phyloP scores from a whole-genome alignment of 306 rosid species.

The Gastrolobium bilobum region DNA sequence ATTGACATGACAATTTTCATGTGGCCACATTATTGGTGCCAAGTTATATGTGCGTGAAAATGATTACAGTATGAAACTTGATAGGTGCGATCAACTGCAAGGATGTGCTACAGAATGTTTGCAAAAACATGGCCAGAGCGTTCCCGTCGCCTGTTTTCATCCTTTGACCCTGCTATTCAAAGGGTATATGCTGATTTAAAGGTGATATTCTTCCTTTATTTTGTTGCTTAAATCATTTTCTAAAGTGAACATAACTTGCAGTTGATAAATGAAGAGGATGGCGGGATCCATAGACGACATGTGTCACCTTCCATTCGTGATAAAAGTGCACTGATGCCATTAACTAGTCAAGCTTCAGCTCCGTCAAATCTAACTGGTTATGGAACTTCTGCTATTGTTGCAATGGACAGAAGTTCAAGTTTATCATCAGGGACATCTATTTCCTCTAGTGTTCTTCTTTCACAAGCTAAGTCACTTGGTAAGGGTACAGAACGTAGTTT shows the following conservation, averaged over 20 bases:
- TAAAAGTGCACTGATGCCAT: slow-evolving; percentile 70
- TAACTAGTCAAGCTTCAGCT: slow-evolving; percentile 72
- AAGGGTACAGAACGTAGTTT: slow-evolving; percentile 88
- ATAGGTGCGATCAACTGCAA: slow-evolving; percentile 96
- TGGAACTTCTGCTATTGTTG: slow-evolving; percentile 99
- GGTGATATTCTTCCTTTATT: slow-evolving; percentile 45
- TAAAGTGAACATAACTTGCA: slow-evolving; percentile 53
- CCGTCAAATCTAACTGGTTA: slow-evolving; percentile 84
- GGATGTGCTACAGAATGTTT: slow-evolving; percentile 97
- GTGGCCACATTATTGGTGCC: slow-evolving; percentile 27
- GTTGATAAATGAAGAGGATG: slow-evolving; percentile 99
- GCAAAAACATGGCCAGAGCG: slow-evolving; percentile 99
- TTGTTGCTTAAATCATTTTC: slow-evolving; percentile 38
- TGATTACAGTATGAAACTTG: slow-evolving; percentile 50
- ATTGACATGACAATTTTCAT: slow-evolving; percentile 32
- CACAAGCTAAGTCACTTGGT: slow-evolving; percentile 80
- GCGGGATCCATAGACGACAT: slow-evolving; percentile 90
- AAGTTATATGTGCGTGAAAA: slow-evolving; percentile 18
- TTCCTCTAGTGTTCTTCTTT: slow-evolving; percentile 74
- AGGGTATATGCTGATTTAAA: slow-evolving; percentile 69
- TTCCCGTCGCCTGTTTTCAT: slow-evolving; percentile 82
- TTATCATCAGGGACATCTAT: slow-evolving; percentile 83
- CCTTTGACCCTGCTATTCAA: slow-evolving; percentile 94
- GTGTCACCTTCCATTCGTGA: slow-evolving; percentile 95
- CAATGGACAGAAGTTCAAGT: slow-evolving; percentile 94